A percentile compares a stretch with the other conserved stretches of the same genome.
These are phyloP conservation scores for Triangularia verruculosa DNA, from an alignment of 2,329 filamentous ascomycete species.

Conservation along the genomic window DNA sequence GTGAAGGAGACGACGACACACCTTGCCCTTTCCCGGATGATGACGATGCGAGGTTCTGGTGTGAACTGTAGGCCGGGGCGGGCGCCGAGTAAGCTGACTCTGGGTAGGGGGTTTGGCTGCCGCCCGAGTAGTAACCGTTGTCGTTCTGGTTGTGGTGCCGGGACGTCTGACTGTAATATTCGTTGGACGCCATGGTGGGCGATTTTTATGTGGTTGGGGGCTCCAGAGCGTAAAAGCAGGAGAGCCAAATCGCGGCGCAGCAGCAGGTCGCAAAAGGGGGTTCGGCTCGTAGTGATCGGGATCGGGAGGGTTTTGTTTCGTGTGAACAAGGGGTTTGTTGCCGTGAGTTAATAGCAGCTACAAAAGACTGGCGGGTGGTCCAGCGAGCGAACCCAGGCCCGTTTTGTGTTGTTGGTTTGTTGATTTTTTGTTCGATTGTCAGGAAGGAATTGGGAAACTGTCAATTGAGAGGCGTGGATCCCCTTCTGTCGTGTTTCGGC, in stretches of 20 bases:
- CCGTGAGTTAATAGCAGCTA: background rate
- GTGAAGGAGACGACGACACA: conserved; percentile 44
- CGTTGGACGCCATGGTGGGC: conserved; percentile 57
- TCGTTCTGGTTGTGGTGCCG: conserved; percentile 43
- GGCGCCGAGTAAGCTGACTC: conserved; percentile 19
- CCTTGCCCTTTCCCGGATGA: conserved; percentile 27
- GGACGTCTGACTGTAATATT: conserved; percentile 55
- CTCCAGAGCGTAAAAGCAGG: conserved; percentile 11
- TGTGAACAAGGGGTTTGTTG: background rate
- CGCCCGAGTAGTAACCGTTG: conserved; percentile 33
- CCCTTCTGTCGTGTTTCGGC: conserved; percentile 8
- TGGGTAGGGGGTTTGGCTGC: conserved; percentile 5
- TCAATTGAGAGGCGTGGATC: conserved; percentile 8
- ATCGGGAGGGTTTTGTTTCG: background rate
- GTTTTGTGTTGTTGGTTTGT: background rate
- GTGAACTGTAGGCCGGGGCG: conserved; percentile 35
- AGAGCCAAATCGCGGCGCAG: background rate
- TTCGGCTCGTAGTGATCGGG: background rate
- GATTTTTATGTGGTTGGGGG: background rate
- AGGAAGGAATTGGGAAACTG: background rate
- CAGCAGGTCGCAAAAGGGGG: background rate
- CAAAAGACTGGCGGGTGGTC: background rate
- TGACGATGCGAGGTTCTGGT: conserved; percentile 37
- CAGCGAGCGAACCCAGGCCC: background rate
- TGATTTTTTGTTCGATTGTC: background rate